phyloP scores from a whole-genome alignment of 1,284 basidiomycete genomes.

The Apiotrichum sp. region DNA sequence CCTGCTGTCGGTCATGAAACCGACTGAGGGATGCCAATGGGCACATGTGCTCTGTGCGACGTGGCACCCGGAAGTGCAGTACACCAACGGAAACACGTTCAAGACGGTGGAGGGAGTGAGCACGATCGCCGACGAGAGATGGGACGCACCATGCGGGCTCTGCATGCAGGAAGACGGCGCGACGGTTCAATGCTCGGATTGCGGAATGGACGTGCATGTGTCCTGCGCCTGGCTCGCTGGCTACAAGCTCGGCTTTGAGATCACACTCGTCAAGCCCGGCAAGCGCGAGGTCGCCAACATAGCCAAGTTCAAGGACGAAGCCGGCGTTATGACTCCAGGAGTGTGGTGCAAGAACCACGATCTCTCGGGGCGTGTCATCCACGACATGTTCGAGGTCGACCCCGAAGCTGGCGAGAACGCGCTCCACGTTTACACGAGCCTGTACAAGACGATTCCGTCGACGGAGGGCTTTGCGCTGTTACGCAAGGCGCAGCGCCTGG shows the following conservation, averaged over 20 bases:
- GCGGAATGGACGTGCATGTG: conserved; percentile 71
- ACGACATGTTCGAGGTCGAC: conserved; percentile 77
- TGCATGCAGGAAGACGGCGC: conserved; percentile 71
- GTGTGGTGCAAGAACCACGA: conserved; percentile 75
- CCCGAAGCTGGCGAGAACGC: conserved; percentile 63
- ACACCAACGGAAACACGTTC: conserved; percentile 64
- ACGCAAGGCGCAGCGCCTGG: conserved; percentile 75
- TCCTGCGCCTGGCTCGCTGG: conserved; percentile 83
- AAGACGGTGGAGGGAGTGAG: conserved; percentile 82
- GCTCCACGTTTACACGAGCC: conserved; percentile 72
- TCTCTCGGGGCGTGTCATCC: conserved; percentile 58
- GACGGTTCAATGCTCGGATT: conserved; percentile 76
- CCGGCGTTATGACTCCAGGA: conserved; percentile 73
- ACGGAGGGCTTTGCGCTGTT: conserved; percentile 68
- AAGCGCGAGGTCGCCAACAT: conserved; percentile 56
- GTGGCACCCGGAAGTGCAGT: conserved; percentile 76
- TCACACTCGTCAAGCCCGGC: conserved; percentile 69
- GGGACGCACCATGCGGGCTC: conserved; percentile 44
- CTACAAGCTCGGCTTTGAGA: conserved; percentile 82
- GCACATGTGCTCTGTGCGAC: conserved; percentile 83
- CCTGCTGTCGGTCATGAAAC: conserved; percentile 78
- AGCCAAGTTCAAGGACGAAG: conserved; percentile 77
- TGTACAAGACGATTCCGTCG: conserved; percentile 69
- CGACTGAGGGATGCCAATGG: conserved; percentile 91
- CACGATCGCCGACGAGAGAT: conserved; percentile 54